Percentiles rank a stretch among this genome's conserved stretches.
Conservation (phyloP, 2,329 filamentous ascomycete species). For the Chaetomiaceae sp. region DNA sequence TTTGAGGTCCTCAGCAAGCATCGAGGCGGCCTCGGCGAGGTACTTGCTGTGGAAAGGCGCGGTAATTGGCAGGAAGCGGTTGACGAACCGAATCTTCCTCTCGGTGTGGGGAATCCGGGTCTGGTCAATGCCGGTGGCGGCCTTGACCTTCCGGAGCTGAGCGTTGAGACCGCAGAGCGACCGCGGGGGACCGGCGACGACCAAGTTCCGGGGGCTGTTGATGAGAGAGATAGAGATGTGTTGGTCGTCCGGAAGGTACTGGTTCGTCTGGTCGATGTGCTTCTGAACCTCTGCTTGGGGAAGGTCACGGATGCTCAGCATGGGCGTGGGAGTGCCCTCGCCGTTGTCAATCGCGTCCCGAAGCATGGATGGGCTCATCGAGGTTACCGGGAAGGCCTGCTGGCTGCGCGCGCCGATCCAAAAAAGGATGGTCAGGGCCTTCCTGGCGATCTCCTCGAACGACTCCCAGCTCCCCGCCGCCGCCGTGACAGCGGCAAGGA, state of each 20-base stretch:
- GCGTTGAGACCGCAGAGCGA: slow-evolving; percentile 95
- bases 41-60: slow-evolving; percentile 98
- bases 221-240: slow-evolving; percentile 94
- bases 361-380: slow-evolving; percentile 82
- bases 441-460: slow-evolving; percentile 73
- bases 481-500: slow-evolving; percentile 87
- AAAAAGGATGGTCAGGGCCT: slow-evolving; percentile 88
- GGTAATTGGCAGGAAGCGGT: slow-evolving; percentile 95
- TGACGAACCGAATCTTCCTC: slow-evolving; percentile 92
- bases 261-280: slow-evolving; percentile 94
- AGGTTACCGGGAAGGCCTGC: slow-evolving; percentile 93
- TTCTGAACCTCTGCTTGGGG: slow-evolving; percentile 85
- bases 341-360: slow-evolving; percentile 92
- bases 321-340: slow-evolving; percentile 92
- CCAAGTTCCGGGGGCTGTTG: slow-evolving; percentile 95
- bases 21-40: slow-evolving; percentile 71
- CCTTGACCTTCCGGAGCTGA: slow-evolving; percentile 93
- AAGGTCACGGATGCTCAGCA: slow-evolving; percentile 95
- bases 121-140: slow-evolving; percentile 94
- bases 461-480: slow-evolving; percentile 91
- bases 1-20: slow-evolving; percentile 84
- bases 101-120: slow-evolving; percentile 91
- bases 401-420: slow-evolving; percentile 98
- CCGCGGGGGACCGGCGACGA: slow-evolving; percentile 92
- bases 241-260: slow-evolving; percentile 86